These are phyloP conservation scores for Diplodia sapinea DNA, from an alignment of 2,329 filamentous ascomycete genomes.

Conservation along the genomic window DNA sequence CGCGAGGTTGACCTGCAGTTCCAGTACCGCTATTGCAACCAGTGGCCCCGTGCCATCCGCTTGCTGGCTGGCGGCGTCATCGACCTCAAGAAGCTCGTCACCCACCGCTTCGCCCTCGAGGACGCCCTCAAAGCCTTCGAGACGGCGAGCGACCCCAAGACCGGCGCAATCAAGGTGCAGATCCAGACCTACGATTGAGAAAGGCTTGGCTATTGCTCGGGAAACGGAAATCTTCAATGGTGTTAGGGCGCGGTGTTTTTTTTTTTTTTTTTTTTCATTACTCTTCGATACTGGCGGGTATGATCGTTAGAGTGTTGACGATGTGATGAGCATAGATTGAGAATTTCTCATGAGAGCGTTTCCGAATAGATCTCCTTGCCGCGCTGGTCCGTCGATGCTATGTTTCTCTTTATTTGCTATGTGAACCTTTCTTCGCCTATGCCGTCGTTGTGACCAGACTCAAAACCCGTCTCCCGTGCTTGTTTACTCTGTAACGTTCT, in stretches of 20 bases:
- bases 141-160: slow-evolving; percentile 84
- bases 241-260: neutral
- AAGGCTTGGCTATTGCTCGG: neutral
- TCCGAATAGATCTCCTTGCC: slow-evolving; percentile 11
- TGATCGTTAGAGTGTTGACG: neutral
- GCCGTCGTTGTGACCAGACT: neutral
- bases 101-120: slow-evolving; percentile 84
- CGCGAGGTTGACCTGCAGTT: slow-evolving; percentile 94
- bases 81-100: slow-evolving; percentile 80
- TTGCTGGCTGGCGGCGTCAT: slow-evolving; percentile 84
- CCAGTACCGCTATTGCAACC: slow-evolving; percentile 96
- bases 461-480: neutral
- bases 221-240: neutral
- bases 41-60: slow-evolving; percentile 91
- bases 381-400: neutral
- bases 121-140: slow-evolving; percentile 89
- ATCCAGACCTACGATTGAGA: slow-evolving; percentile 66
- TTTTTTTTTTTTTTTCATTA: neutral
- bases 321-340: slow-evolving; percentile 24
- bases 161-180: slow-evolving; percentile 96
- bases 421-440: neutral
- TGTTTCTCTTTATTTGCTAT: neutral
- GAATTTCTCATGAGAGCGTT: slow-evolving; percentile 7
- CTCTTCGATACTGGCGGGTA: neutral
- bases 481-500: no score